phyloP scores from a whole-genome alignment of 805 yeast genomes.

The Hermanozyma aechmeae region DNA sequence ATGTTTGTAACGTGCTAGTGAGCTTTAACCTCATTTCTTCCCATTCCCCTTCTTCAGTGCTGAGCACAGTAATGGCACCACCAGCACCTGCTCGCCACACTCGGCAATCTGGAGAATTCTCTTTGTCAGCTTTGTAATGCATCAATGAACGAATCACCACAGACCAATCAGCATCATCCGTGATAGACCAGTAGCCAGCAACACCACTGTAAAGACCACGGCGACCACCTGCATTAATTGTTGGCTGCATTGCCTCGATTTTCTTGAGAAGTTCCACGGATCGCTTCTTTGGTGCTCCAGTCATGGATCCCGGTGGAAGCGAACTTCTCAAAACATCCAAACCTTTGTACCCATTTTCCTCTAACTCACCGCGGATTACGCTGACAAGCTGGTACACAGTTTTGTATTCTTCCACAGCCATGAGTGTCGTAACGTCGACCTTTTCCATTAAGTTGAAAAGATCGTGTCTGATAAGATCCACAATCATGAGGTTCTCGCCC shows the following conservation, averaged over 20 bases:
- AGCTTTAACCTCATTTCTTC: conserved; percentile 83
- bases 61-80: conserved; percentile 90
- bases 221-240: conserved; percentile 34
- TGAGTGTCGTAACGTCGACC: conserved; percentile 68
- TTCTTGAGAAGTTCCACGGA: conserved; percentile 74
- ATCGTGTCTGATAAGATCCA: conserved; percentile 91
- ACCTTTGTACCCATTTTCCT: conserved; percentile 42
- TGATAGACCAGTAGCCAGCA: conserved; percentile 88
- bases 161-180: conserved; percentile 90
- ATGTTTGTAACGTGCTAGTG: conserved; percentile 71
- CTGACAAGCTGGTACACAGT: conserved; percentile 90
- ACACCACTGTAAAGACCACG: conserved; percentile 90
- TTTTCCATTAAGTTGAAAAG: conserved; percentile 54
- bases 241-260: conserved; percentile 38
- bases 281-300: conserved; percentile 96
- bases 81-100: conserved; percentile 94
- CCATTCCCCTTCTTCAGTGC: conserved; percentile 80
- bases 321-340: conserved; percentile 70
- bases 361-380: conserved; percentile 63
- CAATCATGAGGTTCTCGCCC: conserved; percentile 96
- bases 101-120: conserved; percentile 11
- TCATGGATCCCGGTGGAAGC: conserved; percentile 98
- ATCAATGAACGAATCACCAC: conserved; percentile 84
- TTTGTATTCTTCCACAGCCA: conserved; percentile 87
- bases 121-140: conserved; percentile 45